Base-by-base conservation (phyloP, 1,284 basidiomycete genomes). In the Ustilago esculenta region DNA sequence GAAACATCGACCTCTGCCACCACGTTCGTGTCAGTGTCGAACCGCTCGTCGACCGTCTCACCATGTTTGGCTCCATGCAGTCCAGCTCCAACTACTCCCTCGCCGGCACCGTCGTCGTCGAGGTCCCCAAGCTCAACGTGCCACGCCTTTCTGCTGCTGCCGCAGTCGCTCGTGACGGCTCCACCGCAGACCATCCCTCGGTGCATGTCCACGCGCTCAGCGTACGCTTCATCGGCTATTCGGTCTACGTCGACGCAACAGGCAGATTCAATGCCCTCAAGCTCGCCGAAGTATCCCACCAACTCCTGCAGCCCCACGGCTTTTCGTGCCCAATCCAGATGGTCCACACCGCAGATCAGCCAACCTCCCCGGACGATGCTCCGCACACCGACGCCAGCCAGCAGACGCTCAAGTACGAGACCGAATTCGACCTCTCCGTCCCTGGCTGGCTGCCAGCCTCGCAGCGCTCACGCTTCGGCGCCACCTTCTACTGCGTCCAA, bases 11-110 rank as follows among this genome's bases (percentile, higher is more conserved):
- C 24, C 41, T 60, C 14, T 51, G 51, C 37, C 49, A 46, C 12
- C n/a, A 49, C 5, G 50, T 66, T 11, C 35, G 45, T 10, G 37
- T 74, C 42, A 39, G 29, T 3, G 68, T 79, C 18, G 64, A 69
- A 27, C 80, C 80, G 4, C 39, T 74, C 20, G 46, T 59, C 12
- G 75, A 76, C 24, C 50, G 47, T 12, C 57, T 81, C 51, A 68
- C 65, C 54, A 81, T 81, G 80, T 81, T 81, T 46, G 80, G 80
- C 20, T 76, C 79, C 23, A 72, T 77, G 32, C 79, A 81, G 51
- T 75, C 79, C 6, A 74, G 73, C 37, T 72, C 73, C 39, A 81
- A 79, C 37, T 81, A 81, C 49, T 81, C 78, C n/a, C 57, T 80
- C 15, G 77, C 77, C 4, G 77, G 78, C 18, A 64, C 50, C 18